These are phyloP conservation scores for Claviceps capensis DNA, from an alignment of 2,329 filamentous ascomycete genomes.

Conservation along the genomic window DNA sequence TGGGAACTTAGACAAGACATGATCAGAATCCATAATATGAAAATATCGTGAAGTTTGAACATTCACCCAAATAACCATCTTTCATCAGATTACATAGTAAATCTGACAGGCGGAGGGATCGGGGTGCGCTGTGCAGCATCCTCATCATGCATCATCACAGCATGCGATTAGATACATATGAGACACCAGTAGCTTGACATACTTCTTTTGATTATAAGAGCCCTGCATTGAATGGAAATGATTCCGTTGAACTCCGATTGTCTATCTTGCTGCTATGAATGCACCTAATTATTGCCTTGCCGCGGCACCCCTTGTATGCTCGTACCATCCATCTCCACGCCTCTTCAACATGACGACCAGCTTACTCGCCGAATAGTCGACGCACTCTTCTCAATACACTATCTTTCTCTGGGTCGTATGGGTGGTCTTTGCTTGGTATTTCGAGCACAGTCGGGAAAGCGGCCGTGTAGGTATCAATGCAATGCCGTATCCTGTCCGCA, in stretches of 20 bases:
- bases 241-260: not conserved
- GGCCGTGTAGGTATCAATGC: conserved; percentile 81
- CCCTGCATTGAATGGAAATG: not conserved
- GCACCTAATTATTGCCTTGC: not conserved
- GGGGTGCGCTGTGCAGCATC: not conserved
- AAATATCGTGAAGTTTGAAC: no score
- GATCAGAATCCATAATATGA: no score
- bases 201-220: not conserved
- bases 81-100: no score
- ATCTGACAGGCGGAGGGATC: not conserved
- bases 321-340: not conserved
- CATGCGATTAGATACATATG: not conserved
- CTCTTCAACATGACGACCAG: not conserved
- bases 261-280: not conserved
- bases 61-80: no score
- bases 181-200: not conserved
- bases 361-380: conserved; percentile 53
- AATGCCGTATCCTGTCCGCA: conserved; percentile 82
- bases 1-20: no score
- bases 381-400: conserved; percentile 83
- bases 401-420: conserved; percentile 97
- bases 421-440: conserved; percentile 97
- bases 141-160: not conserved
- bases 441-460: conserved; percentile 94
- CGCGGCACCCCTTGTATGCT: not conserved